Base-by-base conservation (phyloP, 495 filamentous ascomycete genomes). In the Articulospora tetracladia region DNA sequence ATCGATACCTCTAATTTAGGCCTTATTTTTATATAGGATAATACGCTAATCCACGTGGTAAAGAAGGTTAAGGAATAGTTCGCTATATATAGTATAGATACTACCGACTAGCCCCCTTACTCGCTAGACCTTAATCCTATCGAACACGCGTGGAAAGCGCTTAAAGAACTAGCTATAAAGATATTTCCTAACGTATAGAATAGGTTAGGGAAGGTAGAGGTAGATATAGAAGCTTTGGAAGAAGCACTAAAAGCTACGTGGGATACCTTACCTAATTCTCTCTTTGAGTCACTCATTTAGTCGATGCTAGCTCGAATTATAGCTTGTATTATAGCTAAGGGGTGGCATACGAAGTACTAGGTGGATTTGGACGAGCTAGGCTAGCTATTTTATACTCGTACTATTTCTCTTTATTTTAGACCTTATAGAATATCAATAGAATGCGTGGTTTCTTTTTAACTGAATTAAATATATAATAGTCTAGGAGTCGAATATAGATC, bases 1-100 rank as follows among this genome's bases (percentile, higher is more conserved):
- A 2, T 23, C 10, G 11, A 7, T 1, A 10, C 1, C 22, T 57
- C 3, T 30, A 11, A 28, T 3, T 24, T 48, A 2, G 26, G 20
- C 36, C 23, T 25, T 26, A 48, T 57, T 10, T 57, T 57, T 30
- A 57, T 57, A 24, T 32, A 57, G 20, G 55, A 57, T 32, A 49
- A 49, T n/a, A 19, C 39, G 10, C 46, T 24, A 22, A 57, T 57
- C 6, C 22, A 57, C 49, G 27, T 15, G 1, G 26, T 39, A 1
- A 47, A 47, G 1, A 48, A 28, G 19, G 41, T 57, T 19, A 28
- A 25, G n/a, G 24, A 26, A 1, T 57, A 24, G 41, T 49, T 57
- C 25, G 17, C 7, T 1, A 13, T 28, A 27, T 1, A 47, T 23
- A 20, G 47, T 15, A 41, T 59, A 7, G 17, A 17, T 32, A 17